Conservation (phyloP, 805 yeast species). For the Tetrapisispora taiwanensis region DNA sequence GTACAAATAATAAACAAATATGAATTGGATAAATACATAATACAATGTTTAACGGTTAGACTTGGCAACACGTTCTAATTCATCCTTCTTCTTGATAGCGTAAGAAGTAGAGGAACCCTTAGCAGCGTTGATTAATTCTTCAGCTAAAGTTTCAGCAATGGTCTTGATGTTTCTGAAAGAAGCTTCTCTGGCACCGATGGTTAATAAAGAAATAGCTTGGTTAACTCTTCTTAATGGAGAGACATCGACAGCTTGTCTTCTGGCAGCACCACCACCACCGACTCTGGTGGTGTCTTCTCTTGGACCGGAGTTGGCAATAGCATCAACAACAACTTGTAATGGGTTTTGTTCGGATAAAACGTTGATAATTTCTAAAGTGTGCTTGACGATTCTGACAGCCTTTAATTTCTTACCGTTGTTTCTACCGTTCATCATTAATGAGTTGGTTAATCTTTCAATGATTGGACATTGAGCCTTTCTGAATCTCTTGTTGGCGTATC, state of each 20-base stretch:
- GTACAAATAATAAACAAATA: conserved; percentile 6
- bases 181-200: conserved; percentile 99
- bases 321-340: conserved; percentile 97
- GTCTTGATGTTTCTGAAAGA: conserved; percentile 99
- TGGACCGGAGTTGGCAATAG: conserved; percentile 99
- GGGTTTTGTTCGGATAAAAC: conserved; percentile 99
- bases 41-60: conserved; percentile 85
- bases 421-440: conserved; percentile 99
- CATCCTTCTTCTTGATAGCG: conserved; percentile 99
- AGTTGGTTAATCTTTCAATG: conserved; percentile 98
- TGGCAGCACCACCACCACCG: conserved; percentile 99
- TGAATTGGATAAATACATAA: conserved; percentile 5
- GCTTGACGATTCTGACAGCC: conserved; percentile 99
- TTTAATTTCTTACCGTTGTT: conserved; percentile 99
- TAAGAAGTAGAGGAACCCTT: conserved; percentile 99
- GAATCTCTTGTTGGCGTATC: conserved; percentile 99
- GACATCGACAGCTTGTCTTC: conserved; percentile 99
- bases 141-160: conserved; percentile 99
- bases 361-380: conserved; percentile 95
- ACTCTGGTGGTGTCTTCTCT: conserved; percentile 99
- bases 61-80: conserved; percentile 99
- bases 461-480: conserved; percentile 99
- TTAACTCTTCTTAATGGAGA: conserved; percentile 99
- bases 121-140: conserved; percentile 99
- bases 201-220: conserved; percentile 96